These are phyloP conservation scores for Sclerospora graminicola DNA, from an alignment of 352 stramenopile species.

Conservation along the genomic window DNA sequence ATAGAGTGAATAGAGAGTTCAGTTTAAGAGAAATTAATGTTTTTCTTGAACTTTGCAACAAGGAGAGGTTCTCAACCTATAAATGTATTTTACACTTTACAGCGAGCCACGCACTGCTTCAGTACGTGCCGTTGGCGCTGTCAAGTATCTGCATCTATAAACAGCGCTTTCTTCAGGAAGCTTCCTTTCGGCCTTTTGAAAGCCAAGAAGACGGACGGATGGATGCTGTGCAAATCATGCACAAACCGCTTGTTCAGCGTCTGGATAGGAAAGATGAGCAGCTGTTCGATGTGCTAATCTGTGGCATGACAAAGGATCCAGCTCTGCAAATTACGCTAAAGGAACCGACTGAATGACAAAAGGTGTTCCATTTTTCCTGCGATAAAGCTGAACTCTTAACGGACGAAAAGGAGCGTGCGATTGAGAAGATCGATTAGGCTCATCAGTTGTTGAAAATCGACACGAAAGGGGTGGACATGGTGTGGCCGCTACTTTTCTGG, in stretches of 20 bases:
- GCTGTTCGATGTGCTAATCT: constrained; percentile 82
- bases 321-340: constrained; percentile 64
- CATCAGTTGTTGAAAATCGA: constrained; percentile 64
- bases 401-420: constrained; percentile 76
- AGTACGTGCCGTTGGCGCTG: constrained; percentile 60
- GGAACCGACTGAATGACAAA: constrained; percentile 89
- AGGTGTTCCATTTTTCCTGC: constrained; percentile 69
- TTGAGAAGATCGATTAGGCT: constrained; percentile 77
- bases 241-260: constrained; percentile 82
- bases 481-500: constrained; percentile 24
- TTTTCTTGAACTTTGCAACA: no score
- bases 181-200: constrained; percentile 72
- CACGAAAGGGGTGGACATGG: constrained; percentile 32
- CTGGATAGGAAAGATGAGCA: constrained; percentile 82
- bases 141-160: constrained; percentile 80
- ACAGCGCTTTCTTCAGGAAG: constrained; percentile 81
- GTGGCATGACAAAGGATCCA: constrained; percentile 83
- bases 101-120: constrained; percentile 78
- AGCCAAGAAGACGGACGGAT: constrained; percentile 69
- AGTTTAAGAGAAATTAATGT: no score
- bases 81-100: no score
- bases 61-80: no score
- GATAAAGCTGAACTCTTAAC: constrained; percentile 64
- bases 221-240: constrained; percentile 86
- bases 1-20: no score